Base-by-base conservation (phyloP, 1,139 yeast species). In the Suhomyces bolitotheri region DNA sequence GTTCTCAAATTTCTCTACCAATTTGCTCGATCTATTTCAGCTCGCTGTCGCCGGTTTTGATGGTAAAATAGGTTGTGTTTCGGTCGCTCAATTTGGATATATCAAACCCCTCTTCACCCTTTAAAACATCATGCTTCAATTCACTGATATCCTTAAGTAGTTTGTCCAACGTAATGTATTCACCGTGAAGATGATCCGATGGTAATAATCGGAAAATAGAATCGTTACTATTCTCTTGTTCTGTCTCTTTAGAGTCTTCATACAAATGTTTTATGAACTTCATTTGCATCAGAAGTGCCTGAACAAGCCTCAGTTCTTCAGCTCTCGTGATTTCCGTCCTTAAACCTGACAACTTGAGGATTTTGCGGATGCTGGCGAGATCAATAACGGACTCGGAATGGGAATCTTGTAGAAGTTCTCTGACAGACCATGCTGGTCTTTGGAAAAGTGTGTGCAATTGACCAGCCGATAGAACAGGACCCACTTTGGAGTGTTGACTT, bases 331-430 rank as follows among this genome's bases (percentile, higher is more conserved):
- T 33, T 16, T 58, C 44, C 15, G 53, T 49, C 14, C 65, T 57
- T 5, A 78, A 47, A 0, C 82, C 82, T 0, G 80, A 74, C 16
- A 75, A 44, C 37, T 58, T 56, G 25, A 75, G 52, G 45, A 76
- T 52, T 44, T 64, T 66, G 13, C 45, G 37, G 11, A 66, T 51
- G 0, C 49, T 45, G 7, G 40, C 38, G 5, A 51, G 30, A 29
- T 51, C 51, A 8, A 62, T 53, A 16, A 42, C 30, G 3, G 39
- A 31, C 38, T 33, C 16, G 39, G 33, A 9, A 33, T 31, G 9
- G 41, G 39, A 42, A 12, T 33, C 31, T 14, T 49, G 33, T 12
- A 58, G 47, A 12, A 62, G 45, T 5, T 52, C 56, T 22, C 47
- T 44, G 3, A 63, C 50, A 10, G 61, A 54, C 68, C 68, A 64